Conservation (phyloP, 306 rosid genomes). For the Lagenaria siceraria region DNA sequence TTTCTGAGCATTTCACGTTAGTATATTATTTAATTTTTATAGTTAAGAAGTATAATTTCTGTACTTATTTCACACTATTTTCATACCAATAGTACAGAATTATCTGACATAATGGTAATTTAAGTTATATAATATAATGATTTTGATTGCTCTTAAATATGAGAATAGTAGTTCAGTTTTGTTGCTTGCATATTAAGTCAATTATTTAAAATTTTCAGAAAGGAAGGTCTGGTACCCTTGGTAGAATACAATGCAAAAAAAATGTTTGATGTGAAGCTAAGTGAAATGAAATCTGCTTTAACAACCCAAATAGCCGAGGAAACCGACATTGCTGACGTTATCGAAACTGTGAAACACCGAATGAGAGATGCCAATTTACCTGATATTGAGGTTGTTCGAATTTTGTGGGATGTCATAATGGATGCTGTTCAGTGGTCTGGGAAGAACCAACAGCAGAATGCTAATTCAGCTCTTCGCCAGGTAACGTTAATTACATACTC, state of each 20-base stretch:
- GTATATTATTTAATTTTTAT: background rate
- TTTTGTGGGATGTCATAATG: constrained; percentile 95
- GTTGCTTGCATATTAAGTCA: background rate
- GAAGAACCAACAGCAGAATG: constrained; percentile 98
- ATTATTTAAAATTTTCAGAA: constrained; percentile 33
- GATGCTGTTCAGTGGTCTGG: constrained; percentile 99
- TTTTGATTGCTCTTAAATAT: background rate
- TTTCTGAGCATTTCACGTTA: constrained; percentile 97
- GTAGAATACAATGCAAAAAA: constrained; percentile 98
- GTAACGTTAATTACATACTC: constrained; percentile 15
- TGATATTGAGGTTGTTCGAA: constrained; percentile 59
- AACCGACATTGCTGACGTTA: constrained; percentile 84
- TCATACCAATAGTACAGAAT: background rate
- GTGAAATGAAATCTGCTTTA: constrained; percentile 90
- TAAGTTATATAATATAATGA: background rate
- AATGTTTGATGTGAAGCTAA: constrained; percentile 85
- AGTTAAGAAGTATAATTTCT: background rate
- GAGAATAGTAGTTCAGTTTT: background rate
- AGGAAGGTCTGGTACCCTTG: constrained; percentile 82
- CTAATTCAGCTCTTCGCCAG: constrained; percentile 96
- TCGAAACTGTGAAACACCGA: constrained; percentile 84
- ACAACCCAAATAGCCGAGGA: constrained; percentile 92
- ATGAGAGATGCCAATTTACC: constrained; percentile 93
- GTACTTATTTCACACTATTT: background rate
- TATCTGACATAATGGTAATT: background rate